phyloP scores from a whole-genome alignment of 2,329 filamentous ascomycete species.

The Phialophora verrucosa region DNA sequence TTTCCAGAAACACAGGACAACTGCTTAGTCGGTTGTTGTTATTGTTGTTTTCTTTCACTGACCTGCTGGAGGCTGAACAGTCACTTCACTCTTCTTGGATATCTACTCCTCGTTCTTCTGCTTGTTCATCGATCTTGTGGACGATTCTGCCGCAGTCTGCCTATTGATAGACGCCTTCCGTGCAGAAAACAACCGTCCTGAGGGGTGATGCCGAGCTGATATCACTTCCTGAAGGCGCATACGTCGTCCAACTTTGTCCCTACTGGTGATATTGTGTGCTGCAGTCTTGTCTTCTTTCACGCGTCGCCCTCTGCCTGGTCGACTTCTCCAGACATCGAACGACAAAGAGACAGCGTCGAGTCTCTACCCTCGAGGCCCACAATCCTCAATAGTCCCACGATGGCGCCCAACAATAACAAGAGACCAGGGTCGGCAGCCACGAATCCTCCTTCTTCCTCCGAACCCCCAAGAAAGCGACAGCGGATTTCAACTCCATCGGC shows the following conservation, averaged over 20 bases:
- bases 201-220: neutral
- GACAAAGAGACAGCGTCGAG: neutral
- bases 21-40: neutral
- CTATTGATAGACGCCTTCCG: neutral
- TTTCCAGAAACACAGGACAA: neutral
- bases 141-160: neutral
- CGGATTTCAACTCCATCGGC: neutral
- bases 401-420: neutral
- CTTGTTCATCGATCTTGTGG: neutral
- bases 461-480: conserved; percentile 3
- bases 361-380: neutral
- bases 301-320: neutral
- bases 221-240: neutral
- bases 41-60: conserved; percentile 1
- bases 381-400: neutral
- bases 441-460: neutral
- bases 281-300: neutral
- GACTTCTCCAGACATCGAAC: neutral
- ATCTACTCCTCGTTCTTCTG: neutral
- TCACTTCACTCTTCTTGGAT: neutral
- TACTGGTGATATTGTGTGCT: neutral
- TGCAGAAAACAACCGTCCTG: neutral
- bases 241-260: neutral
- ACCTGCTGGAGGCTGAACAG: neutral
- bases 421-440: neutral